Evolutionary conservation across 257 asterid genomes (phyloP), one percentile per base, ranked within the genome.

Genomic region (Mentha longifolia): DNA sequence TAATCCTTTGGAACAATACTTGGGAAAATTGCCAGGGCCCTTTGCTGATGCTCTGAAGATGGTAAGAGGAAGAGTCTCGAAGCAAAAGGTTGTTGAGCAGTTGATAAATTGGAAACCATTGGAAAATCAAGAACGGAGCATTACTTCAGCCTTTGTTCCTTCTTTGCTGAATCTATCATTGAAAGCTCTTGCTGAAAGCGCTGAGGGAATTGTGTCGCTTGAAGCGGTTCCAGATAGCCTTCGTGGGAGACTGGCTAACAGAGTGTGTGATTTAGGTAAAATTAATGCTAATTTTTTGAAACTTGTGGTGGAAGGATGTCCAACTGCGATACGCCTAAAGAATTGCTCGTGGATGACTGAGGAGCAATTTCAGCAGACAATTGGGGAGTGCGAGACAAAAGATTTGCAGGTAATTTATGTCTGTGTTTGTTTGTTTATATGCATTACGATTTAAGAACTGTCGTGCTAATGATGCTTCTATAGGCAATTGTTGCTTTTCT

Each of bases 281-380:
- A 92, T 92, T 85, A 77, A 78, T 39, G 58, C 42, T 0, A 68
- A 42, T 61, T 63, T 81, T 64, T 59, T 92, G 74, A 67, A 83
- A 45, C 87, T 88, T 71, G 81, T 92, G 37, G 61, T 84, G 35
- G 60, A 80, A 79, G 91, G 91, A 79, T 76, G 83, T 64, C 96
- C 98, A 63, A 83, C 87, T 37, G 88, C 84, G 77, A 78, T 92
- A 79, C 81, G 86, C 52, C 14, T 92, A 63, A 90, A 90, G 70
- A 87, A 90, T 60, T 84, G 88, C 74, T 80, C 95, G 13, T 90
- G 94, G 94, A 75, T 92, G 52, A 82, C 86, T 39, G 96, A 90
- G n/a, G 57, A 77, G 22, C 82, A 81, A 61, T 86, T 88, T 61
- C 74, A 63, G 55, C 72, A 75, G 78, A 52, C 81, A 52, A 82